These are phyloP conservation scores for Wickerhamomyces chaumierensis DNA, from an alignment of 805 yeast genomes.

Conservation along the genomic window DNA sequence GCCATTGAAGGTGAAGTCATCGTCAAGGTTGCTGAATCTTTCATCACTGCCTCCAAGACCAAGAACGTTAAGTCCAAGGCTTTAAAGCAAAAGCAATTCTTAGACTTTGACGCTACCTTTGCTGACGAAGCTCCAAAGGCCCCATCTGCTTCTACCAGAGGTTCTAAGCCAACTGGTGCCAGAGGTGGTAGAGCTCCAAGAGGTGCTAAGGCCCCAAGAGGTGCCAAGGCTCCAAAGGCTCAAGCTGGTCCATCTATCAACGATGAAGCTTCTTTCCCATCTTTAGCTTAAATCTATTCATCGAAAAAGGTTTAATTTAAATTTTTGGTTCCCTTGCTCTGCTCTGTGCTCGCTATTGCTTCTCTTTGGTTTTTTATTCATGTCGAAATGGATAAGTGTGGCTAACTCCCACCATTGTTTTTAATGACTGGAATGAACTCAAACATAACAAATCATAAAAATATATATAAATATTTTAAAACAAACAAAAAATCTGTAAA, in stretches of 20 bases:
- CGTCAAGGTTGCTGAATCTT: slow-evolving; percentile 53
- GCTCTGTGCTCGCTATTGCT: too few species aligned
- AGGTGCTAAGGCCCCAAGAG: slow-evolving; percentile 20
- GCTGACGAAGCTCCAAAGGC: slow-evolving; percentile 39
- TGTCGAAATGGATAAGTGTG: not conserved
- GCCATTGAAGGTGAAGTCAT: slow-evolving; percentile 38
- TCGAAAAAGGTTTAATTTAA: not conserved
- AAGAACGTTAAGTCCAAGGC: slow-evolving; percentile 66
- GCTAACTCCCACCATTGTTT: not conserved
- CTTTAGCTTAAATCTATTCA: slow-evolving; percentile 32
- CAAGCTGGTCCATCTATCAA: slow-evolving; percentile 30
- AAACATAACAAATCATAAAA: not conserved
- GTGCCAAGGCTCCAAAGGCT: slow-evolving; percentile 17
- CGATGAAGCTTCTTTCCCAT: slow-evolving; percentile 60
- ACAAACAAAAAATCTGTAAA: too few species aligned
- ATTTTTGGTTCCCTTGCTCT: not conserved
- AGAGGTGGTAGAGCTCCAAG: slow-evolving; percentile 26
- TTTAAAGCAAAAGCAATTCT: slow-evolving; percentile 68
- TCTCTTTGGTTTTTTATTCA: not conserved
- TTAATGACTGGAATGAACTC: not conserved
- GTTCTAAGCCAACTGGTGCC: slow-evolving; percentile 22
- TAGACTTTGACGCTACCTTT: slow-evolving; percentile 67
- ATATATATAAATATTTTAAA: not conserved
- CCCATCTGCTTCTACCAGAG: slow-evolving; percentile 22
- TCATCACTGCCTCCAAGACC: slow-evolving; percentile 45